Percentiles rank a stretch among this genome's conserved stretches.
phyloP scores from a whole-genome alignment of 164 flowering plant genomes.

The Berberis vulgaris region DNA sequence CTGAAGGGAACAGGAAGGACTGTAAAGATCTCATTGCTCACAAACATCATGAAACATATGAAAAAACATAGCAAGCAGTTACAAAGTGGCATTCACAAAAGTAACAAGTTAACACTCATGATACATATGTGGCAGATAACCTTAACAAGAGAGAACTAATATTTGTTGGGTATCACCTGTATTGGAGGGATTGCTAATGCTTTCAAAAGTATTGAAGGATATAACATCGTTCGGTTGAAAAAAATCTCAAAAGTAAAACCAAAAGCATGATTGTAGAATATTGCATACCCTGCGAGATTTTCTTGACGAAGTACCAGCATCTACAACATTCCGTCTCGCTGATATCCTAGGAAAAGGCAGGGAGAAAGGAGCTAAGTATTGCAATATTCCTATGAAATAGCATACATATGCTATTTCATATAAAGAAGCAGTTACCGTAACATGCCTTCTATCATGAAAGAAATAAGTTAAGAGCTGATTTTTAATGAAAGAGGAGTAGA shows the following conservation, averaged over 20 bases:
- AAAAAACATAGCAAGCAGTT: background rate
- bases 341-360: slow-evolving; percentile 25
- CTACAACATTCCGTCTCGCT: slow-evolving; percentile 20
- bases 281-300: slow-evolving; percentile 36
- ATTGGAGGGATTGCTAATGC: too few species aligned
- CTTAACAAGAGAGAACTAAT: too few species aligned
- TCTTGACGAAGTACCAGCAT: slow-evolving; percentile 20
- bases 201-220: background rate
- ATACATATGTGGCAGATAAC: too few species aligned
- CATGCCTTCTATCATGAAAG: background rate
- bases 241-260: background rate
- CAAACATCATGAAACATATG: background rate
- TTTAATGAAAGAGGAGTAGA: background rate
- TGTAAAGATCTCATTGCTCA: too few species aligned
- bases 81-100: too few species aligned
- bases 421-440: background rate
- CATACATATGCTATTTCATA: background rate
- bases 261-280: background rate
- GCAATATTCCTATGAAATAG: background rate
- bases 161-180: too few species aligned
- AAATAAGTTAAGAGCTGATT: background rate
- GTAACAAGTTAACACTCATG: too few species aligned
- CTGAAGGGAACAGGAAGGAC: background rate
- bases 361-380: background rate
- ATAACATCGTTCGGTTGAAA: background rate